Evolutionary conservation across 805 yeast species (phyloP).

Genomic region (Spencermartinsiella europaea): DNA sequence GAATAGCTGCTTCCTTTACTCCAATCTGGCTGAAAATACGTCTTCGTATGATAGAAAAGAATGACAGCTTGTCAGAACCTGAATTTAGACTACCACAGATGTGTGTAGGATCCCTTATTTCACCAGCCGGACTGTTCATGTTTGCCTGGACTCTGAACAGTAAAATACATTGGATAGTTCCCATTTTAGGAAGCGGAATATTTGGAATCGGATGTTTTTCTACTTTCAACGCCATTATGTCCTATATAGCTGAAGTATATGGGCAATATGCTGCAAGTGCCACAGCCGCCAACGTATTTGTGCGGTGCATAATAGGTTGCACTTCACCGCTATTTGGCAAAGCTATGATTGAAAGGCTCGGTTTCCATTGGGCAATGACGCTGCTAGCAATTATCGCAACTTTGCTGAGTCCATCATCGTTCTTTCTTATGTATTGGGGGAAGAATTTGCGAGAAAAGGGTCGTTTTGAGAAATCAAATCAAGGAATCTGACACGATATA

Average conservation of each 20-base stretch:
- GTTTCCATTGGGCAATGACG: conserved; percentile 69
- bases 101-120: conserved; percentile 45
- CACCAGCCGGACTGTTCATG: conserved; percentile 46
- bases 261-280: conserved; percentile 69
- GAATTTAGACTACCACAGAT: conserved; percentile 45
- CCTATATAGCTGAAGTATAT: conserved; percentile 25
- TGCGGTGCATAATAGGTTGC: conserved; percentile 69
- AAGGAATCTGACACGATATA: background rate
- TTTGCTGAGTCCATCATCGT: conserved; percentile 46
- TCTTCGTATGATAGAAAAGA: conserved; percentile 38
- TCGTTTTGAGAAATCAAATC: background rate
- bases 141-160: conserved; percentile 46
- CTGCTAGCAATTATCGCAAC: conserved; percentile 46
- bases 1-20: conserved; percentile 42
- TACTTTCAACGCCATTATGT: conserved; percentile 32
- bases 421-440: conserved; percentile 41
- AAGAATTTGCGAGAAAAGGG: background rate
- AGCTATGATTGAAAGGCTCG: conserved; percentile 71
- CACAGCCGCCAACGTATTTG: conserved; percentile 77
- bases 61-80: conserved; percentile 41
- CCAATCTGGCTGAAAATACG: conserved; percentile 17
- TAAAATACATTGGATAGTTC: conserved; percentile 46
- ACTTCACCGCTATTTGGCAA: conserved; percentile 80
- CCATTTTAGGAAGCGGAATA: conserved; percentile 56
- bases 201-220: conserved; percentile 35